Conservation (phyloP, 768 basidiomycete species). For the Lentinula sp. region DNA sequence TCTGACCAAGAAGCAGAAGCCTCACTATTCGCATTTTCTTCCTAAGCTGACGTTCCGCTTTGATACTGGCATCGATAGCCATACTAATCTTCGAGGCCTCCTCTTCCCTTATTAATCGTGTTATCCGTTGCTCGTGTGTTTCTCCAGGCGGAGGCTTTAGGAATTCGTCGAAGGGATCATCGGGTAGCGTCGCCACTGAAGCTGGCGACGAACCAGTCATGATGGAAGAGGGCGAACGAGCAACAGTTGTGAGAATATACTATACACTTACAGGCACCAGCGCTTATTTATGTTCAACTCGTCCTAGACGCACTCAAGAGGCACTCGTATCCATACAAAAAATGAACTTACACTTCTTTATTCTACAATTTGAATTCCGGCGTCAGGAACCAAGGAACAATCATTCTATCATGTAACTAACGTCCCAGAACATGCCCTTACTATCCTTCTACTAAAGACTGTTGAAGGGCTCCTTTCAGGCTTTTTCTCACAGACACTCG, state of each 20-base stretch:
- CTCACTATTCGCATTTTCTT: slow-evolving; percentile 69
- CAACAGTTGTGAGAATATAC: slow-evolving; percentile 5
- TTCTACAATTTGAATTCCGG: no score
- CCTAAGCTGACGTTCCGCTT: slow-evolving; percentile 52
- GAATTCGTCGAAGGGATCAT: slow-evolving; percentile 63
- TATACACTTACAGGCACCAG: no score
- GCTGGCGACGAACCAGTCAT: slow-evolving; percentile 5
- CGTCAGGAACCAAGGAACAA: no score
- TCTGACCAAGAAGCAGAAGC: slow-evolving; percentile 74
- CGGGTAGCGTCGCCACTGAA: slow-evolving; percentile 10
- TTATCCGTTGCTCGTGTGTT: slow-evolving; percentile 47
- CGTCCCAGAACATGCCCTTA: no score
- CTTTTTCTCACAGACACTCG: no score
- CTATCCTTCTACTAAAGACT: no score
- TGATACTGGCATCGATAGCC: slow-evolving; percentile 72
- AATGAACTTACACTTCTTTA: no score
- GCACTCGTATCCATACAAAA: no score
- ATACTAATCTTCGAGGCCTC: slow-evolving; percentile 60
- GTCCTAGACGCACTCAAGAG: no score
- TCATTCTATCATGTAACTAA: no score
- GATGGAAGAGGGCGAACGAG: background rate
- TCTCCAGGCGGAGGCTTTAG: slow-evolving; percentile 67
- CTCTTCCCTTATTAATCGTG: slow-evolving; percentile 55
- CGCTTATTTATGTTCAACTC: no score
- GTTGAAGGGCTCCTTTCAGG: no score